A percentile compares a stretch with the other conserved stretches of the same genome.
These are phyloP conservation scores for Penicillium chermesinum DNA, from an alignment of 495 filamentous ascomycete species.

Conservation along the genomic window DNA sequence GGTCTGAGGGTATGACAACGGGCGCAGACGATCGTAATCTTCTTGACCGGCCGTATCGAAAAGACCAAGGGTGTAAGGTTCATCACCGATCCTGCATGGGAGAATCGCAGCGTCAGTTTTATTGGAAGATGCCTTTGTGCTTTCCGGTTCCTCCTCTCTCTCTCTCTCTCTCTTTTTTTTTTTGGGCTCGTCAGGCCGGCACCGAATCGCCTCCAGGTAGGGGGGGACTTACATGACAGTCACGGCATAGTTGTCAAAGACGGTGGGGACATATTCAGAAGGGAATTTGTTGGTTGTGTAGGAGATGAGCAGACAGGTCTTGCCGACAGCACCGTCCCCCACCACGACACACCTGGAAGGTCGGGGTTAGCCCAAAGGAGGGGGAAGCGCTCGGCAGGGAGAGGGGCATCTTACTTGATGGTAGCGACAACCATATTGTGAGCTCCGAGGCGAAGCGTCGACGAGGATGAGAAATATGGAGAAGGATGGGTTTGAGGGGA, in stretches of 20 bases:
- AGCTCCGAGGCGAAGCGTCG: conserved; percentile 9
- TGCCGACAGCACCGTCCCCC: conserved; percentile 97
- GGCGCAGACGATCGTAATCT: conserved; percentile 96
- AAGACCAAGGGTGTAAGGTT: conserved; percentile 93
- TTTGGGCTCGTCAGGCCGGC: neutral
- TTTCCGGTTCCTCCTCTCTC: no score
- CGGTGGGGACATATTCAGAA: conserved; percentile 98
- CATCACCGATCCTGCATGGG: conserved; percentile 84
- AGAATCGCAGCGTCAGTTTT: conserved; percentile 16
- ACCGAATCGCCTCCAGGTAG: neutral
- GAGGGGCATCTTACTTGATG: conserved; percentile 29
- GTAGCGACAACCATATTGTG: conserved; percentile 37
- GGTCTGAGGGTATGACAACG: conserved; percentile 95
- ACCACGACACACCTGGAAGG: conserved; percentile 86
- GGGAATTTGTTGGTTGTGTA: conserved; percentile 99
- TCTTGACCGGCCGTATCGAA: conserved; percentile 99
- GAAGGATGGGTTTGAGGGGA: conserved; percentile 2
- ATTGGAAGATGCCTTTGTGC: neutral
- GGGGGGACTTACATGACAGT: conserved; percentile 84
- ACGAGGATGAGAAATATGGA: neutral
- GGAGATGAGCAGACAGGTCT: conserved; percentile 97
- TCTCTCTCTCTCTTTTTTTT: no score
- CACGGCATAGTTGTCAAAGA: conserved; percentile 99
- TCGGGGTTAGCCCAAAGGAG: conserved; percentile 24
- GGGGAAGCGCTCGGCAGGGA: conserved; percentile 14